These are phyloP conservation scores for Haemoproteus tartakovskyi DNA, from an alignment of 169 alveolate species.

Conservation along the genomic window DNA sequence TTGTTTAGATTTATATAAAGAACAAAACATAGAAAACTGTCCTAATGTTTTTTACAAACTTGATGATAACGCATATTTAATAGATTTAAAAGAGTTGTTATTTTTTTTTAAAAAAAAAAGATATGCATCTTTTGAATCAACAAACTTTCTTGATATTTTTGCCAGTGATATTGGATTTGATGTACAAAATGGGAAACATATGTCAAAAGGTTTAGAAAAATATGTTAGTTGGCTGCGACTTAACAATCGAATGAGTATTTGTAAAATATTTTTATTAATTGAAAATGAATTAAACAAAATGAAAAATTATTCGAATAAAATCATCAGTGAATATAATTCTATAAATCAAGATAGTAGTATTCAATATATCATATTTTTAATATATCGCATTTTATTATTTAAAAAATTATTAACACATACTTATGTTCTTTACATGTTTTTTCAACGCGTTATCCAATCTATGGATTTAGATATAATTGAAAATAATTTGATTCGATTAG, in stretches of 20 bases:
- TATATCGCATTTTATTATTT: conserved; percentile 49
- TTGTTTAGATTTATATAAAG: conserved; percentile 35
- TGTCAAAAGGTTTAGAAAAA: conserved; percentile 32
- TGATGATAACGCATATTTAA: conserved; percentile 21
- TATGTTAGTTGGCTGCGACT: conserved; percentile 66
- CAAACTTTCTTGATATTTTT: conserved; percentile 27
- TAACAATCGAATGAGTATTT: conserved; percentile 35
- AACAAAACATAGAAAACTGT: neutral
- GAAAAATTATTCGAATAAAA: conserved; percentile 22
- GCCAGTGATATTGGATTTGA: conserved; percentile 37
- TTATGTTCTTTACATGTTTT: conserved; percentile 30
- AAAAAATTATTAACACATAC: conserved; percentile 51
- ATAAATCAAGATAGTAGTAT: conserved; percentile 36
- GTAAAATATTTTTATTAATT: conserved; percentile 12
- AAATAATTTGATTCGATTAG: neutral
- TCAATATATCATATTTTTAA: conserved; percentile 43
- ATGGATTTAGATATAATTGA: conserved; percentile 14
- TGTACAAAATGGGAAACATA: conserved; percentile 1
- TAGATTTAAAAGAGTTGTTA: conserved; percentile 30
- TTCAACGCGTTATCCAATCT: conserved; percentile 32
- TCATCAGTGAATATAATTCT: conserved; percentile 23
- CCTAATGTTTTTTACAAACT: conserved; percentile 34
- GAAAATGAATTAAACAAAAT: conserved; percentile 27
- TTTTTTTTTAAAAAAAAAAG: conserved; percentile 1
- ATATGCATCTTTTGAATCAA: no score